These are phyloP conservation scores for Paratinospora sagittata DNA, from an alignment of 164 flowering plant species.

Conservation along the genomic window DNA sequence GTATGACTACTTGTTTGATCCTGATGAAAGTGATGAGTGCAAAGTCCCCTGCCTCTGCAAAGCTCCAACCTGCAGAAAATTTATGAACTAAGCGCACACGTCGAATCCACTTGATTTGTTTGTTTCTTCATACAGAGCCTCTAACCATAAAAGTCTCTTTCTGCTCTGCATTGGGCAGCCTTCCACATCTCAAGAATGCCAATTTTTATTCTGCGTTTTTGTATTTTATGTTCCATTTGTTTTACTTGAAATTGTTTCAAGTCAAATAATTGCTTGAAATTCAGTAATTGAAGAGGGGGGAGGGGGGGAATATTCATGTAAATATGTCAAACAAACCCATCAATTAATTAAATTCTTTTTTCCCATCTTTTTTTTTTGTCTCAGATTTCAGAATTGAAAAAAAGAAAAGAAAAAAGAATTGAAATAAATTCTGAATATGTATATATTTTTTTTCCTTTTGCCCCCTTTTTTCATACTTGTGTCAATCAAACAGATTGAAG, in stretches of 20 bases:
- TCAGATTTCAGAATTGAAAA: not conserved
- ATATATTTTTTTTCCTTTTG: not conserved
- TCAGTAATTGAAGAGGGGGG: conserved; percentile 5
- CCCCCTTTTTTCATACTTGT: conserved; percentile 3
- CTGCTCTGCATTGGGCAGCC: not conserved
- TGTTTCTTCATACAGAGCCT: not conserved
- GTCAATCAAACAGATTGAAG: not conserved
- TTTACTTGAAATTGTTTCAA: conserved; percentile 6
- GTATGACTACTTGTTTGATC: conserved; percentile 90
- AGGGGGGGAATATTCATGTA: conserved; percentile 10
- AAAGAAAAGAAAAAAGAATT: no score
- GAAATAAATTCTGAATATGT: not conserved
- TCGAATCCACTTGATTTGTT: not conserved
- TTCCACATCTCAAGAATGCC: not conserved
- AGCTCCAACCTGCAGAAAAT: conserved; percentile 75
- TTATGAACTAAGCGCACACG: conserved; percentile 56
- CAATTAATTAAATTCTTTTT: conserved; percentile 7
- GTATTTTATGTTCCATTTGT: conserved; percentile 3
- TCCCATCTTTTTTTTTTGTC: not conserved
- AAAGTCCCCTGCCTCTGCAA: conserved; percentile 90
- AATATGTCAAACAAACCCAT: not conserved
- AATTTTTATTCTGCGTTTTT: conserved; percentile 9
- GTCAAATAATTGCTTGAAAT: conserved; percentile 16
- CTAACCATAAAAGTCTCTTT: not conserved
- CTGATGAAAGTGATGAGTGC: conserved; percentile 65